Evolutionary conservation across 441 rosid genomes (phyloP).

Genomic region (Brassica balearica): DNA sequence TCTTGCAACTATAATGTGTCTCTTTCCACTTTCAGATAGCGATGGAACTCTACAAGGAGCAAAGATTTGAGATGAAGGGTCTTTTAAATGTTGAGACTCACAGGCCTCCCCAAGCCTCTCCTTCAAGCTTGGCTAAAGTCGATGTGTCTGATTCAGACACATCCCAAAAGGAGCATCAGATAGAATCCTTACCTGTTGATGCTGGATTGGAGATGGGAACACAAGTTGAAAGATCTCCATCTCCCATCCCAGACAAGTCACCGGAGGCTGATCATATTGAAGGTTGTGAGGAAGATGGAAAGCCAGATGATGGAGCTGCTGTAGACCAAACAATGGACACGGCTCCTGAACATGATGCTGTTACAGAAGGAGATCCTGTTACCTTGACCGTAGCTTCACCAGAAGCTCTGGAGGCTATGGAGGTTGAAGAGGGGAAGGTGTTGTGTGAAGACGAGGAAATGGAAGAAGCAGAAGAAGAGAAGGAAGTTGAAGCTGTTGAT

Average conservation of each 20-base stretch:
- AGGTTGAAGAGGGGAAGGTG: constrained; percentile 28
- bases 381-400: constrained; percentile 25
- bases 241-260: constrained; percentile 25
- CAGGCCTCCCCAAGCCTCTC: constrained; percentile 35
- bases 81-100: constrained; percentile 40
- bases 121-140: constrained; percentile 35
- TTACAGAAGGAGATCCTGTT: constrained; percentile 23
- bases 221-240: constrained; percentile 6
- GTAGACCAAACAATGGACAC: constrained; percentile 26
- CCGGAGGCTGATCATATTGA: constrained; percentile 29
- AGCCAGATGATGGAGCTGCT: constrained; percentile 44
- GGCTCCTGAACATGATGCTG: constrained; percentile 30
- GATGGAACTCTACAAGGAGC: constrained; percentile 79
- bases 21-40: constrained; percentile 66
- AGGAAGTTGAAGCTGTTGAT: constrained; percentile 33
- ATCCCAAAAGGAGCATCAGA: constrained; percentile 37
- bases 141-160: constrained; percentile 29
- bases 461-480: constrained; percentile 41
- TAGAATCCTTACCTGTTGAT: constrained; percentile 34
- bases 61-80: constrained; percentile 57
- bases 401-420: constrained; percentile 15
- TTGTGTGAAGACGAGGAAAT: constrained; percentile 39
- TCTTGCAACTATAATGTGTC: constrained; percentile 2
- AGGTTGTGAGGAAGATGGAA: constrained; percentile 38
- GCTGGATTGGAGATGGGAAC: constrained; percentile 39